Base-by-base conservation (phyloP, 1,139 yeast genomes). In the Protomyces inouyei region DNA sequence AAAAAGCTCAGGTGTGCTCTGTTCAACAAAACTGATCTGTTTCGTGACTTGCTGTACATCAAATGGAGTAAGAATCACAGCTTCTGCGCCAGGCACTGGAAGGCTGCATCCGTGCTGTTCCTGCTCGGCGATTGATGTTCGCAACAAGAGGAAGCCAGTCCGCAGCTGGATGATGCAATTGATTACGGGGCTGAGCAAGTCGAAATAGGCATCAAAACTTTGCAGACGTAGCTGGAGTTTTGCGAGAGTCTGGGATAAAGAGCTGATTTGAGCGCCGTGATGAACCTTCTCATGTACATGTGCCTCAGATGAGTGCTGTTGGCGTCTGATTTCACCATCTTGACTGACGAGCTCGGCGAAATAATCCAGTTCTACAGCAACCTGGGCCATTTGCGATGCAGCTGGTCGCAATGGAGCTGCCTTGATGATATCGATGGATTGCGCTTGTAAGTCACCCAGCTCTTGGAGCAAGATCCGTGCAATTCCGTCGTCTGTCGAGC, bases 181-280 rank as follows among this genome's bases (percentile, higher is more conserved):
- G n/a, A 57, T 46, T 4, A 51, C 48, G 6, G 61, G 61, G 8
- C 25, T 35, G 12, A 59, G 25, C n/a, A 59, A n/a, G 36, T 59
- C 63, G 23, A 25, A 32, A 21, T 59, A 59, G 12, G 51, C 63
- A 14, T 9, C 10, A 16, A 16, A 59, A 25, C 16, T 43, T 35
- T 32, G 18, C 3, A 59, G 38, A 10, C 63, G 63, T 9, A 25
- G 21, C 25, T 52, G 57, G 5, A 59, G 57, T 40, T 43, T 59
- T 28, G 16, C 40, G 28, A 52, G 45, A 32, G 36, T 59, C 12
- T 14, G 21, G 8, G 28, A 3, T n/a, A 59, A 28, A 6, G 32
- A 28, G 32, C 32, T 28, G 32, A 28, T 28, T 4, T 28, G 32
- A 28, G 32, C 32, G 32, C 32, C 8, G 32, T 28, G 8, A 4